Evolutionary conservation across 352 stramenopile genomes (phyloP).

Genomic region (Bremia lactucae): DNA sequence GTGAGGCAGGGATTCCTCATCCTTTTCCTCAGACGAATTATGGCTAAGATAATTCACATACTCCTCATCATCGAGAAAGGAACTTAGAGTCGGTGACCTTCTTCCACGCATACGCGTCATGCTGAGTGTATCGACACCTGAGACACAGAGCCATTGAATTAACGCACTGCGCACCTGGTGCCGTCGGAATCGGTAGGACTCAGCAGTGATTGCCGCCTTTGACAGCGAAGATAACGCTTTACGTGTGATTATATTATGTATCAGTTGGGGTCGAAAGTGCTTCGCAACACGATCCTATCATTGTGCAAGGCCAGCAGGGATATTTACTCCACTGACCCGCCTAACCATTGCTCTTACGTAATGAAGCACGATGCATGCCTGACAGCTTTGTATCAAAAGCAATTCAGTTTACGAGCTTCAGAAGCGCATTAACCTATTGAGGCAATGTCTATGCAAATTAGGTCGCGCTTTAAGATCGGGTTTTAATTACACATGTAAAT

Average conservation of each 20-base stretch:
- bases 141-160: slow-evolving; percentile 49
- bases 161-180: slow-evolving; percentile 60
- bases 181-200: slow-evolving; percentile 69
- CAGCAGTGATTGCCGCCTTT: slow-evolving; percentile 40
- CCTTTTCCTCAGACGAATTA: too few relatives aligned
- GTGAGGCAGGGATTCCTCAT: too few relatives aligned
- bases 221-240: slow-evolving; percentile 59
- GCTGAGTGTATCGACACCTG: slow-evolving; percentile 40
- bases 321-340: slow-evolving; percentile 3
- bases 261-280: slow-evolving; percentile 48
- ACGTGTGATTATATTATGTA: slow-evolving; percentile 59
- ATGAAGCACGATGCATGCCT: slow-evolving; percentile 14
- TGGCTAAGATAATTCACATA: too few relatives aligned
- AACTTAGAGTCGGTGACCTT: too few relatives aligned
- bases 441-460: slow-evolving; percentile 15
- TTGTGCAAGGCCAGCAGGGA: slow-evolving; percentile 35
- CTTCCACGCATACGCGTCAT: slow-evolving; percentile 45
- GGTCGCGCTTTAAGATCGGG: slow-evolving; percentile 12
- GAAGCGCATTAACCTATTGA: slow-evolving; percentile 19
- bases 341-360: slow-evolving; percentile 1
- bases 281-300: slow-evolving; percentile 33
- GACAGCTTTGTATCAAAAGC: slow-evolving; percentile 1
- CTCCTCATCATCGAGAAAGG: too few relatives aligned
- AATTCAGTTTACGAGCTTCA: slow-evolving; percentile 25
- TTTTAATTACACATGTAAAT: too few relatives aligned